These are phyloP conservation scores for Yarrowia deformans DNA, from an alignment of 805 yeast species.

Conservation along the genomic window DNA sequence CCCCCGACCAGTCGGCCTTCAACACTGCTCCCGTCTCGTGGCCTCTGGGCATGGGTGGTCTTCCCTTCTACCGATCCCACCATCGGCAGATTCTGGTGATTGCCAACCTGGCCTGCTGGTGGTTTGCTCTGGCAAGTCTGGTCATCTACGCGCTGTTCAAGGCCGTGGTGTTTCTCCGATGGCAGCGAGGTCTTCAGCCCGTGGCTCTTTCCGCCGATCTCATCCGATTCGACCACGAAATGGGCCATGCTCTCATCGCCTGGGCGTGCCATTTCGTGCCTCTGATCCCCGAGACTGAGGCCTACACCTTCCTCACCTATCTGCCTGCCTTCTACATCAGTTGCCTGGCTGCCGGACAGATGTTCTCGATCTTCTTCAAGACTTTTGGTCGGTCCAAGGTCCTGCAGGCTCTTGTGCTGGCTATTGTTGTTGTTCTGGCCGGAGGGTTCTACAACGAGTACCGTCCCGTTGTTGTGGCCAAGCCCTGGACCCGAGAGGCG, in stretches of 20 bases:
- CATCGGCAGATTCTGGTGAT: slow-evolving; percentile 41
- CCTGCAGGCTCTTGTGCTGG: background rate
- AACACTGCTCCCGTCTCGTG: slow-evolving; percentile 39
- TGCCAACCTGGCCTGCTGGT: slow-evolving; percentile 43
- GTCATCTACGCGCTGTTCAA: slow-evolving; percentile 40
- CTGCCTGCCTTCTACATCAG: slow-evolving; percentile 84
- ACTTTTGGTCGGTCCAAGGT: background rate
- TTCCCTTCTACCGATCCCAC: slow-evolving; percentile 34
- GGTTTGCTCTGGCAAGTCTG: slow-evolving; percentile 21
- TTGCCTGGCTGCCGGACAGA: slow-evolving; percentile 66
- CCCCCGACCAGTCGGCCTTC: background rate
- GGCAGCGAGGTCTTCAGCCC: slow-evolving; percentile 41
- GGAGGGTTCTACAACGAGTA: slow-evolving; percentile 17
- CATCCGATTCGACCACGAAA: slow-evolving; percentile 66
- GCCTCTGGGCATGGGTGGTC: slow-evolving; percentile 39
- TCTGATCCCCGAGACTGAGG: slow-evolving; percentile 77
- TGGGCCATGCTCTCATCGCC: slow-evolving; percentile 68
- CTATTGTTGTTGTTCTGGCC: slow-evolving; percentile 41
- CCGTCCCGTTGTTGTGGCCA: slow-evolving; percentile 34
- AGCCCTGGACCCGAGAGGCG: slow-evolving; percentile 21
- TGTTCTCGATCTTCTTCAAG: slow-evolving; percentile 60
- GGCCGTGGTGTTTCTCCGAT: slow-evolving; percentile 14
- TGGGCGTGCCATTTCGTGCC: slow-evolving; percentile 78
- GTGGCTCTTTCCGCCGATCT: slow-evolving; percentile 43
- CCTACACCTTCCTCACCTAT: slow-evolving; percentile 78